Conservation (phyloP, 768 basidiomycete genomes). For the Baorangia bicolor region DNA sequence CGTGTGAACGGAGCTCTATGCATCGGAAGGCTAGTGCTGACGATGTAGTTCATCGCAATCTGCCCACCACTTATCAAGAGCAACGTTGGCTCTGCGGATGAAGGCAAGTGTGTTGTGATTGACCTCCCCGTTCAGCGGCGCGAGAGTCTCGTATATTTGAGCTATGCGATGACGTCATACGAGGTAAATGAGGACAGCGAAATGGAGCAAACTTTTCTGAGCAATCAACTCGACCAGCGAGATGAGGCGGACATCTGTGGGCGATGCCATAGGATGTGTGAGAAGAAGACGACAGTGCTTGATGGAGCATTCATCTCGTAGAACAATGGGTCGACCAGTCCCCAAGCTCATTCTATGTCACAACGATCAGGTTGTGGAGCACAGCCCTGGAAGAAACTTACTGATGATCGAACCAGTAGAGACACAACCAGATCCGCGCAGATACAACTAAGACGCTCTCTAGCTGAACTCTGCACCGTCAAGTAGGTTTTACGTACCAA, state of each 20-base stretch:
- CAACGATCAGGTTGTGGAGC: slow-evolving; percentile 12
- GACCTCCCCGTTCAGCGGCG: slow-evolving; percentile 82
- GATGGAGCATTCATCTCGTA: slow-evolving; percentile 87
- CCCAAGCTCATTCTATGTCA: slow-evolving; percentile 78
- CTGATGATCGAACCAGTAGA: slow-evolving; percentile 98
- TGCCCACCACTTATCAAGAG: slow-evolving; percentile 88
- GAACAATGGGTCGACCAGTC: slow-evolving; percentile 85
- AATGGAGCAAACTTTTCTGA: slow-evolving; percentile 70
- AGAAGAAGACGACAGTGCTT: slow-evolving; percentile 80
- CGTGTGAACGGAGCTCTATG: slow-evolving; percentile 5
- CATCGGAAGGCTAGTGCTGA: slow-evolving; percentile 29
- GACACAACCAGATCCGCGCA: slow-evolving; percentile 89
- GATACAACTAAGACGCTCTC: slow-evolving; percentile 65
- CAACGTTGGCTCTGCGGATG: slow-evolving; percentile 81
- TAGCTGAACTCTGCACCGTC: neutral
- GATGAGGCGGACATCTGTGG: slow-evolving; percentile 86
- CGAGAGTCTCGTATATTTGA: slow-evolving; percentile 89
- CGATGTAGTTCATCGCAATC: slow-evolving; percentile 87
- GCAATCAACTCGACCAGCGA: slow-evolving; percentile 87
- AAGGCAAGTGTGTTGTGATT: slow-evolving; percentile 83
- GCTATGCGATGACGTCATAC: slow-evolving; percentile 44
- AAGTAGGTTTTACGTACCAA: slow-evolving; percentile 49
- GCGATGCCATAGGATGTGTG: slow-evolving; percentile 81
- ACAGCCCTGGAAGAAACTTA: slow-evolving; percentile 37
- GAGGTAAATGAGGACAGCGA: neutral